These are phyloP conservation scores for Tremella mesenterica DNA, from an alignment of 768 basidiomycete species.

Conservation along the genomic window DNA sequence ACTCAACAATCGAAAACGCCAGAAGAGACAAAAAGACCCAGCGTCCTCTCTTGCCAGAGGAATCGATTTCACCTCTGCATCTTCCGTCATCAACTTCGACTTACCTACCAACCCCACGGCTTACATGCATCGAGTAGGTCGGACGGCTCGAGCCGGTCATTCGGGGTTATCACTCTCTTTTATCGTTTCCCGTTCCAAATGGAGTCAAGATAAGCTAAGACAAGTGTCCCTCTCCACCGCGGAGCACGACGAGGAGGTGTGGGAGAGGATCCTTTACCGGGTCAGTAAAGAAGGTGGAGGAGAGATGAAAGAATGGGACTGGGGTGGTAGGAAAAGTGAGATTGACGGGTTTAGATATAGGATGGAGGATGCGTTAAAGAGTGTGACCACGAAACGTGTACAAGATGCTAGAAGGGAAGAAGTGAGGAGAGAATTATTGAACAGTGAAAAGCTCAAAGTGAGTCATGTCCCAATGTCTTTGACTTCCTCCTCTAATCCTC, in stretches of 20 bases:
- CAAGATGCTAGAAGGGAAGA: conserved; percentile 90
- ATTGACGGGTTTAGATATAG: conserved; percentile 96
- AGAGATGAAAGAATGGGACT: conserved; percentile 76
- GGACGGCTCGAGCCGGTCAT: conserved; percentile 91
- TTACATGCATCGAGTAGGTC: conserved; percentile 91
- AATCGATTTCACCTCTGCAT: conserved; percentile 91
- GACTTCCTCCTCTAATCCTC: background rate
- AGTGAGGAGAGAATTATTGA: conserved; percentile 81
- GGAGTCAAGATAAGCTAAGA: conserved; percentile 44
- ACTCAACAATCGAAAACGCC: conserved; percentile 35
- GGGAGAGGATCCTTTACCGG: conserved; percentile 62
- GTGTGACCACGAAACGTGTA: conserved; percentile 75
- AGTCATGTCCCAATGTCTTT: too few relatives aligned
- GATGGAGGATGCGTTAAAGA: conserved; percentile 89
- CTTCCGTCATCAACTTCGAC: conserved; percentile 97
- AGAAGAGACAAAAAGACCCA: conserved; percentile 50
- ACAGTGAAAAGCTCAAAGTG: conserved; percentile 94
- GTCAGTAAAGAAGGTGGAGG: conserved; percentile 56
- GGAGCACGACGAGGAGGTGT: conserved; percentile 65
- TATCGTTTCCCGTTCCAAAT: conserved; percentile 52
- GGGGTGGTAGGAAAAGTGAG: conserved; percentile 73
- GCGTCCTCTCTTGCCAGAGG: conserved; percentile 94
- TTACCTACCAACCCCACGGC: conserved; percentile 76
- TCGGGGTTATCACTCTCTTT: conserved; percentile 87
- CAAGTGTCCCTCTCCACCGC: conserved; percentile 65